These are phyloP conservation scores for Bolboschoenus planiculmis DNA, from an alignment of 176 grass and related monocot genomes.

Conservation along the genomic window DNA sequence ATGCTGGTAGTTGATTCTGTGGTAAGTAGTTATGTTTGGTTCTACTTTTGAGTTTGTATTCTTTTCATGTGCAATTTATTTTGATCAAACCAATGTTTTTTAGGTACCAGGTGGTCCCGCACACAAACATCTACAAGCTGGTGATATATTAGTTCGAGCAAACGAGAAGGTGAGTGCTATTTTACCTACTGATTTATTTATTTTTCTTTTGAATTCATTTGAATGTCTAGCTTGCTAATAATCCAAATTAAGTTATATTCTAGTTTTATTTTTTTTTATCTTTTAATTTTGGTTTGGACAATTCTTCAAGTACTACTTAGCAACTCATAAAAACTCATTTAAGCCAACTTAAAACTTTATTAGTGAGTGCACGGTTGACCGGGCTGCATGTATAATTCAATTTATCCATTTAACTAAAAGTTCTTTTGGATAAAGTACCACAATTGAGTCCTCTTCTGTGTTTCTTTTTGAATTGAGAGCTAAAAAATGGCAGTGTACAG, in stretches of 20 bases:
- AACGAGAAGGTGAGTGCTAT: conserved; percentile 59
- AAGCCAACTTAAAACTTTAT: not conserved
- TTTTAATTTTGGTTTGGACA: not conserved
- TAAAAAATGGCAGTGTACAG: not conserved
- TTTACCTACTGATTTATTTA: not conserved
- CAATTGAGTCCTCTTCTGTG: not conserved
- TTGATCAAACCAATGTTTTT: conserved; percentile 13
- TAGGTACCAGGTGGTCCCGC: conserved; percentile 96
- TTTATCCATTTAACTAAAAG: not conserved
- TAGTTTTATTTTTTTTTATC: not conserved
- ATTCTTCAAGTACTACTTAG: not conserved
- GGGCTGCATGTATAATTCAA: not conserved
- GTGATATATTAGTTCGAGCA: conserved; percentile 80
- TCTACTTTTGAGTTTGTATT: conserved; percentile 13
- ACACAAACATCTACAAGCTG: conserved; percentile 84
- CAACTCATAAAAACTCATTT: not conserved
- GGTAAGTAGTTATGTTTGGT: conserved; percentile 49
- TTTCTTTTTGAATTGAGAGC: not conserved
- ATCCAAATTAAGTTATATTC: not conserved
- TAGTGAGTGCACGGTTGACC: not conserved
- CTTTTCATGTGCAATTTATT: conserved; percentile 10
- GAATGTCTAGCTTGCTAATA: not conserved
- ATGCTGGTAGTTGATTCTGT: conserved; percentile 98
- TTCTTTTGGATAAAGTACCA: not conserved
- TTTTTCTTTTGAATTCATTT: not conserved